Conservation (phyloP, 2,329 filamentous ascomycete species). For the Dactylonectria macrodidyma region DNA sequence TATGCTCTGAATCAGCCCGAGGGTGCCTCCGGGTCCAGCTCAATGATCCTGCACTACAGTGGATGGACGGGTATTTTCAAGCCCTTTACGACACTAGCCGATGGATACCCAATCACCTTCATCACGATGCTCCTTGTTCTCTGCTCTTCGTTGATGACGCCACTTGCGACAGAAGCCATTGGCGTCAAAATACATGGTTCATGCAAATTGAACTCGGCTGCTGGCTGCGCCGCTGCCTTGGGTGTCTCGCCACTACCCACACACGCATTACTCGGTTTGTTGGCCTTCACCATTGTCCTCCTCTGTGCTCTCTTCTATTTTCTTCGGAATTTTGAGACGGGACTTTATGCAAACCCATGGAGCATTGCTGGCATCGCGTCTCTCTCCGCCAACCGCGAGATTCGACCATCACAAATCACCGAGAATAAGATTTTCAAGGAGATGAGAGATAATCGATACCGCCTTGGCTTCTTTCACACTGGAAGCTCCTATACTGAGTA, state of each 20-base stretch:
- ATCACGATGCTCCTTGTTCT: slow-evolving; percentile 32
- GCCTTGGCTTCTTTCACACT: slow-evolving; percentile 34
- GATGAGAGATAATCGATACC: slow-evolving; percentile 34
- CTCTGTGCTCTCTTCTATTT: slow-evolving; percentile 29
- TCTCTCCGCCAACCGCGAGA: slow-evolving; percentile 38
- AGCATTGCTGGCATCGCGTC: slow-evolving; percentile 37
- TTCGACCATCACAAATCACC: slow-evolving; percentile 29
- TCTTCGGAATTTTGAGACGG: slow-evolving; percentile 40
- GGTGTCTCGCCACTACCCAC: slow-evolving; percentile 36
- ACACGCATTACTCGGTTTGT: slow-evolving; percentile 33
- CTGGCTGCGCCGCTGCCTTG: slow-evolving; percentile 40
- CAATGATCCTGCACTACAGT: slow-evolving; percentile 58
- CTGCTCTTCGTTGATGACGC: slow-evolving; percentile 33
- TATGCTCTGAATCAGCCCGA: slow-evolving; percentile 55
- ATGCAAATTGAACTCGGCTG: slow-evolving; percentile 36
- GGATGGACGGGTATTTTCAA: slow-evolving; percentile 54
- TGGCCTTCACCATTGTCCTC: slow-evolving; percentile 23
- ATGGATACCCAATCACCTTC: slow-evolving; percentile 53
- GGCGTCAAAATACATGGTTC: slow-evolving; percentile 42
- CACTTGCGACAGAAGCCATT: slow-evolving; percentile 40
- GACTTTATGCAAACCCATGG: slow-evolving; percentile 44
- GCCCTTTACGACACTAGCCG: slow-evolving; percentile 52
- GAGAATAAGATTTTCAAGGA: slow-evolving; percentile 38
- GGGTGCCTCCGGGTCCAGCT: slow-evolving; percentile 58
- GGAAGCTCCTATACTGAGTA: slow-evolving; percentile 35